Base-by-base conservation (phyloP, 2,329 filamentous ascomycete genomes). In the Metarhizium robertsii region DNA sequence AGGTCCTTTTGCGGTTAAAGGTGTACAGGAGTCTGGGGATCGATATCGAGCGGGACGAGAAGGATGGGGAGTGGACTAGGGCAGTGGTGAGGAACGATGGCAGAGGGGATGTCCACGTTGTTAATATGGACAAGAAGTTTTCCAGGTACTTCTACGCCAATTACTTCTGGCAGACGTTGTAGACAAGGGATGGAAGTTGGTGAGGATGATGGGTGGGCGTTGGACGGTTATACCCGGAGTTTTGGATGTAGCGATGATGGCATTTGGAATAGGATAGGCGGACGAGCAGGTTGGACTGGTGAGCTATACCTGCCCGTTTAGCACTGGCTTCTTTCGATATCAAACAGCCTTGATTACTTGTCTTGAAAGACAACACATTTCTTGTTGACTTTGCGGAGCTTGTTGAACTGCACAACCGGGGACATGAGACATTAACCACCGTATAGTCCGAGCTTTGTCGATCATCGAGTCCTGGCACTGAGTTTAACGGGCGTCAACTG, bases 81-180 rank as follows among this genome's bases (percentile, higher is more conserved):
- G 92, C 92, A 1, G 81, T 96, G 18, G 86, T 97, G 61, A 78
- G 90, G 59, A 96, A 95, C 67, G 85, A 86, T 58, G 80, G 84
- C 61, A 92, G 91, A 75, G 92, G 91, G 8, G 92, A 97, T 68
- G 90, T 97, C 53, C 90, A 96, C 69, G 89, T 97, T 52, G 86
- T 99, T 58, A 95, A 95, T 66, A 85, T 99, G 69, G 92, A 97
- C 65, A 85, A 88, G 64, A 95, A 94, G 74, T 92, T 96, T 69
- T 92, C 89, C 57, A 81, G 86, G 59, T 92, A 88, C 69, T 96
- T 95, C 67, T 96, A 96, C 66, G 90, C 92, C 25, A 95, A 96
- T 65, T 95, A 95, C 69, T 95, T 97, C 67, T 99, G 94, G 94
- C 81, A 90, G 65, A 92, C 85, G 34, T 77, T 96, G 69, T 95